Percentiles rank a stretch among this genome's conserved stretches.
Conservation (phyloP, 108 stramenopile species). For the Epithemia pelagica region DNA sequence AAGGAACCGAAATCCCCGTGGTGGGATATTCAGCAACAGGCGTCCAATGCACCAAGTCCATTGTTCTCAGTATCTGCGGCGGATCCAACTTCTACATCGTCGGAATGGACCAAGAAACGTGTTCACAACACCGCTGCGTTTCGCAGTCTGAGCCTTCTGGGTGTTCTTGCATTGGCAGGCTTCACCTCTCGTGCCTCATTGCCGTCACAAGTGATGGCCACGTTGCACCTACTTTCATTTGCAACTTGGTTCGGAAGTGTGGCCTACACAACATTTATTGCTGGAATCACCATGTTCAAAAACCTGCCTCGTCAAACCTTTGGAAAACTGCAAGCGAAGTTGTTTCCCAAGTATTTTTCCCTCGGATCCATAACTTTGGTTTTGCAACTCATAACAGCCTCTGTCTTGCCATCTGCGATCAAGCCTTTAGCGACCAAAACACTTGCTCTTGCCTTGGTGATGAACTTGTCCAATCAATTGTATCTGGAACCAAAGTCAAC, state of each 20-base stretch:
- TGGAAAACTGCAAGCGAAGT: conserved; percentile 71
- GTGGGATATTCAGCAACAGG: too few relatives aligned
- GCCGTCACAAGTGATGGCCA: conserved; percentile 32
- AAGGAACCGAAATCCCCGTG: too few relatives aligned
- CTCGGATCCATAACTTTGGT: conserved; percentile 42
- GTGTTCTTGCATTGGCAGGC: conserved; percentile 9
- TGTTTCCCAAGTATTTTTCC: conserved; percentile 74
- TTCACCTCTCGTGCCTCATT: conserved; percentile 4
- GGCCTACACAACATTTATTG: conserved; percentile 69
- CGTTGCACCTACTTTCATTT: conserved; percentile 56
- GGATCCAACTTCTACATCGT: too few relatives aligned
- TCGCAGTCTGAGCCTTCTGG: conserved; percentile 15
- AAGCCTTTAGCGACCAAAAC: conserved; percentile 5
- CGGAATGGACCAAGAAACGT: conserved; percentile 25
- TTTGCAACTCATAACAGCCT: conserved; percentile 31
- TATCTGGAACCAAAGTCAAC: conserved; percentile 63
- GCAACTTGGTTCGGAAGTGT: conserved; percentile 68
- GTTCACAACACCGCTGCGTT: conserved; percentile 19
- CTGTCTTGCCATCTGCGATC: background rate
- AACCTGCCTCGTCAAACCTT: conserved; percentile 78
- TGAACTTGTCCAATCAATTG: conserved; percentile 58
- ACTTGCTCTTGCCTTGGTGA: conserved; percentile 40
- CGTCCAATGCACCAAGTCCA: too few relatives aligned
- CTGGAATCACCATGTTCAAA: conserved; percentile 79
- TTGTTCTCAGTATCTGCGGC: too few relatives aligned